Conservation (phyloP, 2,329 filamentous ascomycete species). For the Huntiella moniliformis region DNA sequence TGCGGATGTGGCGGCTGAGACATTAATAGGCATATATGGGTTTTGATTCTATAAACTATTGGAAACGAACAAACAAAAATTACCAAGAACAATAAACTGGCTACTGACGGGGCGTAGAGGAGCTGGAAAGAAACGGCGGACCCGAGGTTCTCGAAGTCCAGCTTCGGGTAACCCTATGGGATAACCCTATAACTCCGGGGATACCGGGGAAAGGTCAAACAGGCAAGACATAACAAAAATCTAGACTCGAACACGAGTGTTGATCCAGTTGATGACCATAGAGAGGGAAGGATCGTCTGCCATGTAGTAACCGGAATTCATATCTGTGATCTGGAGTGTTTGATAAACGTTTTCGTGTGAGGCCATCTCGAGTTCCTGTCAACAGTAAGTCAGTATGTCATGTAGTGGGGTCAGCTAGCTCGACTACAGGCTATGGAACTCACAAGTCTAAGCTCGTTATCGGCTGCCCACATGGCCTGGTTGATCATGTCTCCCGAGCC, state of each 20-base stretch:
- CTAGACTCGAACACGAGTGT: conserved; percentile 19
- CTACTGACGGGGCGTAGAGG: no score
- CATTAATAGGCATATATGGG: no score
- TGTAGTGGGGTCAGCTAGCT: no score
- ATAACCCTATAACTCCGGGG: no score
- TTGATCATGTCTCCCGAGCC: conserved; percentile 17
- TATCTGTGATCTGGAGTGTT: conserved; percentile 34
- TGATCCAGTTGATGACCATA: conserved; percentile 39
- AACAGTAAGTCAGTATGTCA: not conserved
- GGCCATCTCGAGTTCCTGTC: conserved; percentile 37
- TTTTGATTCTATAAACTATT: not conserved
- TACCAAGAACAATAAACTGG: not conserved
- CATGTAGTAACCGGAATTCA: conserved; percentile 40
- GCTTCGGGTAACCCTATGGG: not conserved
- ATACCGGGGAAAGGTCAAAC: conserved; percentile 1
- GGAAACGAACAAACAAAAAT: not conserved
- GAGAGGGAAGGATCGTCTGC: conserved; percentile 41
- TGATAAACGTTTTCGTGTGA: conserved; percentile 40
- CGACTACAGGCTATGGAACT: conserved; percentile 15
- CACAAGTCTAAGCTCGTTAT: conserved; percentile 38
- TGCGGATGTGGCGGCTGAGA: no score
- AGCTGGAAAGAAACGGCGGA: no score
- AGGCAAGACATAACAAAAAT: not conserved
- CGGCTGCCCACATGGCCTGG: conserved; percentile 32
- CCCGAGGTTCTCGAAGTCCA: not conserved